Conservation (phyloP, 192 early-diverging fungal species). For the Dissophora globulifera region DNA sequence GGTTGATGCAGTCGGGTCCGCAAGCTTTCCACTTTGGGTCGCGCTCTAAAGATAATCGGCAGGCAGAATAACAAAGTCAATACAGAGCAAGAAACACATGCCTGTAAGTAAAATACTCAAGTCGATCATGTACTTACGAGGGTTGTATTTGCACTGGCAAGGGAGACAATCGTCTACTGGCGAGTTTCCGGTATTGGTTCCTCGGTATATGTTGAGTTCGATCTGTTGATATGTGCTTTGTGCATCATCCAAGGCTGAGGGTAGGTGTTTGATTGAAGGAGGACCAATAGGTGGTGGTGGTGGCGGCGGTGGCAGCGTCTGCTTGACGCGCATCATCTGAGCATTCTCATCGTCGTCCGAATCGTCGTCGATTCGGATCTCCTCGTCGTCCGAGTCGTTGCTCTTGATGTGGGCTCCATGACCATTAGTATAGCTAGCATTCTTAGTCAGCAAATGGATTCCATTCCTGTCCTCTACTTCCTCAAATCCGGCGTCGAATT, state of each 20-base stretch:
- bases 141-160: conserved; percentile 82
- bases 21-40: conserved; percentile 75
- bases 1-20: conserved; percentile 95
- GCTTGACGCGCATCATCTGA: background rate
- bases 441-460: background rate
- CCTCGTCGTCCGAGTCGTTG: conserved; percentile 42
- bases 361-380: conserved; percentile 33
- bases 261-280: conserved; percentile 45
- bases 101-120: no score
- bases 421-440: background rate
- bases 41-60: conserved; percentile 38
- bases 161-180: conserved; percentile 77
- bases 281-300: conserved; percentile 49
- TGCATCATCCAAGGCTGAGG: conserved; percentile 61
- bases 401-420: conserved; percentile 5
- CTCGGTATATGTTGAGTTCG: conserved; percentile 74
- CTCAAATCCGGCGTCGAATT: conserved; percentile 47
- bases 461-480: conserved; percentile 15
- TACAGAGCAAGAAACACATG: no score
- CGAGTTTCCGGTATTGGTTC: conserved; percentile 74
- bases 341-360: conserved; percentile 4
- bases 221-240: conserved; percentile 74
- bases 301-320: conserved; percentile 21
- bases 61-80: background rate
- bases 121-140: conserved; percentile 54